phyloP scores from a whole-genome alignment of 176 grass and related monocot genomes.

The Triticum monococcum region DNA sequence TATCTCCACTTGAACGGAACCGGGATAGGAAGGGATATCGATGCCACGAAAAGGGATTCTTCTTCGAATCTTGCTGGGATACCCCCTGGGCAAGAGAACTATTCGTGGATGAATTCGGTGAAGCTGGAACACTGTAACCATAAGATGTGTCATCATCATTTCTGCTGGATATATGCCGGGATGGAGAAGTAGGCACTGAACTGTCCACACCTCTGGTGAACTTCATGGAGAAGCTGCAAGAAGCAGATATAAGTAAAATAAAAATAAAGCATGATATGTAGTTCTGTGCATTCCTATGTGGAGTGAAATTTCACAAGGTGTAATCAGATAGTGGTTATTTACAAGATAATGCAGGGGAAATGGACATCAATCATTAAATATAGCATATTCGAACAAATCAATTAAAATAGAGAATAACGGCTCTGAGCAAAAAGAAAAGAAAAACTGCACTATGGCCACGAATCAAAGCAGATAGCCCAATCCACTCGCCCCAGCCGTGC shows the following conservation, averaged over 20 bases:
- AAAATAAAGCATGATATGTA: neutral
- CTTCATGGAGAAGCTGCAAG: constrained; percentile 73
- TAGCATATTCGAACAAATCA: neutral
- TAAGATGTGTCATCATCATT: constrained; percentile 55
- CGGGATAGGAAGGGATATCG: constrained; percentile 57
- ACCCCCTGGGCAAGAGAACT: constrained; percentile 28
- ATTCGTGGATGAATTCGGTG: constrained; percentile 51
- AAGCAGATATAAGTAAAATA: constrained; percentile 11
- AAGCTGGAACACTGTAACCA: constrained; percentile 52
- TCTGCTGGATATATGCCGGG: constrained; percentile 31
- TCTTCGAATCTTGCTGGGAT: constrained; percentile 39
- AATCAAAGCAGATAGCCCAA: neutral
- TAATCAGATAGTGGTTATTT: neutral
- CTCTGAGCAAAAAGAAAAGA: neutral
- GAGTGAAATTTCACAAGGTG: no score
- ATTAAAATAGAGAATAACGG: neutral
- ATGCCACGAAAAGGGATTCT: constrained; percentile 49
- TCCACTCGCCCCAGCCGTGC: neutral
- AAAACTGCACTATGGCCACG: neutral
- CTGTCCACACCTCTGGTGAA: constrained; percentile 43
- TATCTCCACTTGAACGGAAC: constrained; percentile 47
- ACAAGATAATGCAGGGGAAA: neutral
- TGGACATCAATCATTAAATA: neutral
- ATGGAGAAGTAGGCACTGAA: constrained; percentile 40
- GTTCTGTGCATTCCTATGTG: neutral